Evolutionary conservation across 2,329 filamentous ascomycete species (phyloP).

Genomic region (Emydomyces testavorans): DNA sequence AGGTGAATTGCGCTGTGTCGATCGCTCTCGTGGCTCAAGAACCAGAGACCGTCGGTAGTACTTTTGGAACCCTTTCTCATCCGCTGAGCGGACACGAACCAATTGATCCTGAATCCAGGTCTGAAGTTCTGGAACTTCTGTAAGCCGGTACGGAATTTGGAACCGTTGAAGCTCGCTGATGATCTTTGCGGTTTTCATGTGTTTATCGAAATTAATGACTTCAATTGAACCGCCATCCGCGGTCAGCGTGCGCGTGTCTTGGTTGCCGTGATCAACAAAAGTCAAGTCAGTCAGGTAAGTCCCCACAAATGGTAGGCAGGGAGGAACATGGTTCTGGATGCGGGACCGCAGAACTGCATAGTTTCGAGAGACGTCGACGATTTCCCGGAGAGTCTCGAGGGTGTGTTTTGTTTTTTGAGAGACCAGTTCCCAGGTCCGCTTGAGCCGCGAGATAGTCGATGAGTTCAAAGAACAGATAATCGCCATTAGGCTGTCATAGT

Average conservation of each 20-base stretch:
- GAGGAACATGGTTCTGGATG: constrained; percentile 74
- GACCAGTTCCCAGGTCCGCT: constrained; percentile 83
- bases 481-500: constrained; percentile 94
- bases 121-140: constrained; percentile 76
- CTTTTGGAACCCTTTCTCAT: constrained; percentile 51
- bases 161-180: constrained; percentile 93
- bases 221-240: constrained; percentile 52
- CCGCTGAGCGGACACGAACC: constrained; percentile 55
- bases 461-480: constrained; percentile 91
- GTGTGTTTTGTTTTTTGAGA: constrained; percentile 71
- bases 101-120: constrained; percentile 84
- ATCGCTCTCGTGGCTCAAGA: constrained; percentile 53
- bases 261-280: constrained; percentile 90
- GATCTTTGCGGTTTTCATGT: constrained; percentile 85
- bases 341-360: constrained; percentile 74
- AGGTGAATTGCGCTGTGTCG: constrained; percentile 18
- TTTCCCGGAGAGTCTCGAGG: constrained; percentile 65
- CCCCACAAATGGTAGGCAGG: constrained; percentile 88
- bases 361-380: constrained; percentile 84
- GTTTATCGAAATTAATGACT: constrained; percentile 97
- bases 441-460: constrained; percentile 76
- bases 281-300: constrained; percentile 95
- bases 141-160: constrained; percentile 80
- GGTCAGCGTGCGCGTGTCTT: constrained; percentile 65
- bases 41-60: constrained; percentile 75